Evolutionary conservation across 306 rosid species (phyloP), one percentile per base, ranked within the genome.

Genomic region (Quercus mongolica): DNA sequence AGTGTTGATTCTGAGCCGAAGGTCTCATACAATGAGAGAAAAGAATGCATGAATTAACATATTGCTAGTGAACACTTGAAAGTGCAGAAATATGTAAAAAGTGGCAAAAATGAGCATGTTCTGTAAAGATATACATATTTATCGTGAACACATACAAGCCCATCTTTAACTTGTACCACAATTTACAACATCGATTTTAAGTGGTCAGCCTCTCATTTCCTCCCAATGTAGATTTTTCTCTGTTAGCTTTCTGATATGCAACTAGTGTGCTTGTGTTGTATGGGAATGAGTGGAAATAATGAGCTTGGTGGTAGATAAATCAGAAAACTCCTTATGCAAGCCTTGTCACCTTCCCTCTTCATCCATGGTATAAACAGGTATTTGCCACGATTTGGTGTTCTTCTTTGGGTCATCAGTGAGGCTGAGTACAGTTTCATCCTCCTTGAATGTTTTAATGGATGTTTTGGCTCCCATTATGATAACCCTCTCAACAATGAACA

Each of bases 381-480:
- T 83, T 87, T 96, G 93, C 99, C 99, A 96, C 6, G 20, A 68
- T 81, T 91, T 96, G n/a, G 93, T 91, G 84, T 91, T 96, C 92
- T 96, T 96, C 85, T 96, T 96, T 2, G 92, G 96, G 81, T 96
- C 99, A 83, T 96, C 96, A 0, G 93, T 87, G 78, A 96, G 99
- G 86, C 92, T 84, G 55, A 87, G 90, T 83, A 86, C 94, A 10
- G 87, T 79, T 54, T 86, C 90, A 38, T 82, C 92, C 87, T 91
- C 98, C 84, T 96, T 96, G 87, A 81, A 93, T 13, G 99, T 96
- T 83, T 56, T 89, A 73, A 96, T 91, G 83, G 88, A 88, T 25
- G 91, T 90, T 87, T 90, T 91, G 10, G 97, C 99, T 69, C 94
- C 97, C 81, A 63, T 85, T 89, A 91, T 5, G 70, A 96, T 85